phyloP scores from a whole-genome alignment of 805 yeast genomes.

The Saturnispora saitoi region DNA sequence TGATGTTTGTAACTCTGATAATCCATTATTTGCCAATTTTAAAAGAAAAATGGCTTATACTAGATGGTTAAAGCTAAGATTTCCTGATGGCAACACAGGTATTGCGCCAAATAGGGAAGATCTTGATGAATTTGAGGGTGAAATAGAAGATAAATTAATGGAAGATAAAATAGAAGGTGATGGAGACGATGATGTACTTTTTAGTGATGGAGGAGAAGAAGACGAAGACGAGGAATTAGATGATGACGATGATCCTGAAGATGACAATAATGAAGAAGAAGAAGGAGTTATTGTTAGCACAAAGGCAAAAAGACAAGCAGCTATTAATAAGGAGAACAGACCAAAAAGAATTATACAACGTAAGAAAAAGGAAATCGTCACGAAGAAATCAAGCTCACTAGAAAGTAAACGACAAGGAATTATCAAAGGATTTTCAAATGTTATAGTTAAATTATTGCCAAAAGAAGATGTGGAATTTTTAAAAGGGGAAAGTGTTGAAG shows the following conservation, averaged over 20 bases:
- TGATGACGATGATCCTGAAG: conserved; percentile 7
- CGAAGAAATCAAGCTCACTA: conserved; percentile 17
- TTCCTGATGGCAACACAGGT: conserved; percentile 2
- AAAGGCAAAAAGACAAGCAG: conserved; percentile 10
- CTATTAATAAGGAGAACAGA: background rate
- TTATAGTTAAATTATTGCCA: conserved; percentile 36
- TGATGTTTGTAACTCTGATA: conserved; percentile 41
- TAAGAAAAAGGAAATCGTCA: background rate
- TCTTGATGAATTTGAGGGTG: conserved; percentile 4
- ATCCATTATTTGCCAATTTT: conserved; percentile 27
- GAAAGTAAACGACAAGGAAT: conserved; percentile 31
- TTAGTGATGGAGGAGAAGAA: background rate
- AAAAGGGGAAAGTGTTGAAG: conserved; percentile 22
- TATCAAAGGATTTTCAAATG: conserved; percentile 29
- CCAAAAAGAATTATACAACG: background rate
- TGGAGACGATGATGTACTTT: conserved; percentile 3
- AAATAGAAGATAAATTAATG: background rate
- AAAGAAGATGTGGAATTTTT: conserved; percentile 17
- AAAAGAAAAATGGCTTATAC: conserved; percentile 26
- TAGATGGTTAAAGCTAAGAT: conserved; percentile 18
- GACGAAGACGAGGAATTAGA: conserved; percentile 8
- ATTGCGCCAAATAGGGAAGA: conserved; percentile 3
- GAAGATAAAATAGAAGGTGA: conserved; percentile 2
- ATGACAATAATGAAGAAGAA: conserved; percentile 13
- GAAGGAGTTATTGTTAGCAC: conserved; percentile 12